Conservation (phyloP, 2,329 filamentous ascomycete species). For the Diaporthe capsici region DNA sequence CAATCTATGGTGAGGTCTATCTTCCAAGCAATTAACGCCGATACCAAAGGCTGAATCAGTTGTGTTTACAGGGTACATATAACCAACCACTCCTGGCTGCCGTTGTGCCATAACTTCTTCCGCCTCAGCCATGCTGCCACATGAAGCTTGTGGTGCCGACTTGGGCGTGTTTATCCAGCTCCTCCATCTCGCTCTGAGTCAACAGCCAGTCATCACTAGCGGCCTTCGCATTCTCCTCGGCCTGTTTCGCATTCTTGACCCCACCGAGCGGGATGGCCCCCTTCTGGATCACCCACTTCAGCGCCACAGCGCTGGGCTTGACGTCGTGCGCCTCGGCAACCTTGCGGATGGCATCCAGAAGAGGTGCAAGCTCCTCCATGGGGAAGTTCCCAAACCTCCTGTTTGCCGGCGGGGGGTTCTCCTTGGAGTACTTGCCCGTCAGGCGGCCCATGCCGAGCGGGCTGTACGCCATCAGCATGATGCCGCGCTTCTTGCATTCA, state of each 20-base stretch:
- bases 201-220: constrained; percentile 56
- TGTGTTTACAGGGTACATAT: not conserved
- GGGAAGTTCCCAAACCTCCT: constrained; percentile 58
- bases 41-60: not conserved
- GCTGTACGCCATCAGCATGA: constrained; percentile 59
- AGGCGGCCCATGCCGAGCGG: constrained; percentile 56
- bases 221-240: constrained; percentile 53
- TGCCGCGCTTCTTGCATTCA: constrained; percentile 55
- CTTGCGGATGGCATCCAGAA: constrained; percentile 51
- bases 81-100: not conserved
- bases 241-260: constrained; percentile 57
- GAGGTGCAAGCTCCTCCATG: constrained; percentile 58
- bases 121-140: constrained; percentile 57
- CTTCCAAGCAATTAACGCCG: not conserved
- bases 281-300: constrained; percentile 61
- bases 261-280: constrained; percentile 59
- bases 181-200: constrained; percentile 55
- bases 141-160: constrained; percentile 55
- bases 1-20: not conserved
- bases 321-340: constrained; percentile 54
- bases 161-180: constrained; percentile 57
- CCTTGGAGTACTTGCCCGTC: constrained; percentile 55
- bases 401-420: constrained; percentile 53
- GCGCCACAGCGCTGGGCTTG: constrained; percentile 54
- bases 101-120: not conserved